Percentiles rank a stretch among this genome's conserved stretches.
phyloP scores from a whole-genome alignment of 495 filamentous ascomycete genomes.

The Clohesyomyces aquaticus region DNA sequence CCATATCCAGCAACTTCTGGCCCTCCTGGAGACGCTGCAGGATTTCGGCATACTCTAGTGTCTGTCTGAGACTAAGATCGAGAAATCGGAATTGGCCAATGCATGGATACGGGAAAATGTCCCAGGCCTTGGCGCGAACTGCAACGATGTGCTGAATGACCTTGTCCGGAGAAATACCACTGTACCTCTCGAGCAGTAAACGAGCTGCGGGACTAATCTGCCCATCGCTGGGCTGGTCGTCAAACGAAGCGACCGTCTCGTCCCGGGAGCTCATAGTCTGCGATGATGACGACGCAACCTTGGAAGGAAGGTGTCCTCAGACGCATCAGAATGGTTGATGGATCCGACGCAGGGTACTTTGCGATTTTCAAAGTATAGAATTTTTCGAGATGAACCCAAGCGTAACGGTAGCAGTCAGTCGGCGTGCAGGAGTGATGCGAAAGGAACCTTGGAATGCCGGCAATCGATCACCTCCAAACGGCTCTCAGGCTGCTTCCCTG shows the following conservation, averaged over 20 bases:
- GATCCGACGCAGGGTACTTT: too few species aligned
- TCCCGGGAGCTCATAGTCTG: slow-evolving; percentile 4
- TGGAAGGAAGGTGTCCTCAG: too few species aligned
- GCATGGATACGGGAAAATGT: slow-evolving; percentile 30
- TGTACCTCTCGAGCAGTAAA: slow-evolving; percentile 22
- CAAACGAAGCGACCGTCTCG: slow-evolving; percentile 21
- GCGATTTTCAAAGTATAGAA: too few species aligned
- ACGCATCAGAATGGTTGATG: too few species aligned
- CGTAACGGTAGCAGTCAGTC: too few species aligned
- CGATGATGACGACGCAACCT: background rate
- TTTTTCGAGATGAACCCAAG: too few species aligned
- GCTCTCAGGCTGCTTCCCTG: too few species aligned
- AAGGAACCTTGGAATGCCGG: too few species aligned
- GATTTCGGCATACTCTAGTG: slow-evolving; percentile 12
- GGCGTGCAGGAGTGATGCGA: too few species aligned
- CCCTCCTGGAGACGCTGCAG: slow-evolving; percentile 14
- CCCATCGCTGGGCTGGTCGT: slow-evolving; percentile 9
- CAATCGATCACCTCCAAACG: too few species aligned
- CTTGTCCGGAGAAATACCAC: slow-evolving; percentile 15
- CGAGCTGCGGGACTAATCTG: slow-evolving; percentile 8
- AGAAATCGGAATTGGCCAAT: slow-evolving; percentile 28
- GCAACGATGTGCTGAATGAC: slow-evolving; percentile 9
- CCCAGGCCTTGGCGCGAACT: slow-evolving; percentile 19
- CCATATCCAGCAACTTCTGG: slow-evolving; percentile 25
- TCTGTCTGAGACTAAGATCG: slow-evolving; percentile 9